These are phyloP conservation scores for Populus tomentosa DNA, from an alignment of 441 rosid genomes.

Conservation along the genomic window DNA sequence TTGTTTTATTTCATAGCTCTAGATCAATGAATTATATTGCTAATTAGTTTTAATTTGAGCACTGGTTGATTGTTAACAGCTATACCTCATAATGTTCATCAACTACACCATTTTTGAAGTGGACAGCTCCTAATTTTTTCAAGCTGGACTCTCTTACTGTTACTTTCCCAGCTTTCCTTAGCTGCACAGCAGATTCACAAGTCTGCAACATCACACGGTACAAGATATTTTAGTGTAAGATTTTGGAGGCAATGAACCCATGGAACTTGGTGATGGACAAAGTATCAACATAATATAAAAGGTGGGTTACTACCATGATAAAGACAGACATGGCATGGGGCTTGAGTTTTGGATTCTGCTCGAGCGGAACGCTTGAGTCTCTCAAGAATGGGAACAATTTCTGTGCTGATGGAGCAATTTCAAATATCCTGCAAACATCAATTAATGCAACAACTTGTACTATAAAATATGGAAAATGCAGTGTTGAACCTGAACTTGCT, in stretches of 20 bases:
- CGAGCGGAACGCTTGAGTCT: slow-evolving; percentile 58
- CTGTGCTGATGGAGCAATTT: slow-evolving; percentile 75
- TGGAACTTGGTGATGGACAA: neutral
- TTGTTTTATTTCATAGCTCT: too few species aligned
- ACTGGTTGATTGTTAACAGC: neutral
- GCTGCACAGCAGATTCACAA: slow-evolving; percentile 54
- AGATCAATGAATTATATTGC: neutral
- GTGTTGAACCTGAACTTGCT: neutral
- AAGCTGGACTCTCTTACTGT: slow-evolving; percentile 50
- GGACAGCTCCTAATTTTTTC: slow-evolving; percentile 45
- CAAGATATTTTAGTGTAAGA: neutral
- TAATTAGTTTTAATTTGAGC: neutral
- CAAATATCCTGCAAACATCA: slow-evolving; percentile 54
- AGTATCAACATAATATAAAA: neutral
- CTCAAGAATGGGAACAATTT: slow-evolving; percentile 68
- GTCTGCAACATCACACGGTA: slow-evolving; percentile 28
- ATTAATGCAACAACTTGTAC: neutral
- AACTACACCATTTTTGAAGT: slow-evolving; percentile 44
- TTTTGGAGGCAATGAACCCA: neutral
- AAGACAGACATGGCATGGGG: slow-evolving; percentile 82
- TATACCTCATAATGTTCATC: slow-evolving; percentile 54
- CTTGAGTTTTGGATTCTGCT: slow-evolving; percentile 71
- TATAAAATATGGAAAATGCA: neutral
- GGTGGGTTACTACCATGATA: slow-evolving; percentile 43
- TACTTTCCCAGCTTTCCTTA: slow-evolving; percentile 45